Conservation (phyloP, 345 rosid species). For the Salix exigua region DNA sequence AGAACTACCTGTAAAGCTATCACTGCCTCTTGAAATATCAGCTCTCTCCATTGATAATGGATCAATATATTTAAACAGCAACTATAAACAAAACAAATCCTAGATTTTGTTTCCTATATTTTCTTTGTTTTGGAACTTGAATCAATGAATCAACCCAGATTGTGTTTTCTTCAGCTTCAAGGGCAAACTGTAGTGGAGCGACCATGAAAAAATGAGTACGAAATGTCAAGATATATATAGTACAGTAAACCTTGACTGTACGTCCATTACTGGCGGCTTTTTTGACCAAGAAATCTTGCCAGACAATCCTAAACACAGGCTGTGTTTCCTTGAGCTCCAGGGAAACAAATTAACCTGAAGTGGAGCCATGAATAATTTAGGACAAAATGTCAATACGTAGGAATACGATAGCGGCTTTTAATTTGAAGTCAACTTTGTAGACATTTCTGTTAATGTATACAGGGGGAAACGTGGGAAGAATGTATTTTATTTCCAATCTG, state of each 20-base stretch:
- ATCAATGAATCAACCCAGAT: neutral
- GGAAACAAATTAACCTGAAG: neutral
- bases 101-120: neutral
- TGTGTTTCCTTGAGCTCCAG: neutral
- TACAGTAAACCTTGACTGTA: too few species aligned
- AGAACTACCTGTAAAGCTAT: constrained; percentile 24
- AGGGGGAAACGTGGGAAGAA: neutral
- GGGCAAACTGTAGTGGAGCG: too few species aligned
- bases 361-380: neutral
- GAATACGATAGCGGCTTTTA: neutral
- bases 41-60: neutral
- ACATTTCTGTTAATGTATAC: neutral
- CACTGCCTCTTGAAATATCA: constrained; percentile 33
- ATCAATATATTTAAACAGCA: neutral
- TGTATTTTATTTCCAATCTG: neutral
- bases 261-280: too few species aligned
- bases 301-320: neutral
- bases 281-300: too few species aligned
- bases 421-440: neutral
- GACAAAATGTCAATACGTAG: neutral
- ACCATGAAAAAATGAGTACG: too few species aligned
- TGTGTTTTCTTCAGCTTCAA: neutral
- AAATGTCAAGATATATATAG: too few species aligned
- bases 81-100: neutral
- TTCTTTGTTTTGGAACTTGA: neutral